Evolutionary conservation across 2,329 filamentous ascomycete genomes (phyloP), one percentile per base, ranked within the genome.

Genomic region (Pseudocercospora fijiensis): DNA sequence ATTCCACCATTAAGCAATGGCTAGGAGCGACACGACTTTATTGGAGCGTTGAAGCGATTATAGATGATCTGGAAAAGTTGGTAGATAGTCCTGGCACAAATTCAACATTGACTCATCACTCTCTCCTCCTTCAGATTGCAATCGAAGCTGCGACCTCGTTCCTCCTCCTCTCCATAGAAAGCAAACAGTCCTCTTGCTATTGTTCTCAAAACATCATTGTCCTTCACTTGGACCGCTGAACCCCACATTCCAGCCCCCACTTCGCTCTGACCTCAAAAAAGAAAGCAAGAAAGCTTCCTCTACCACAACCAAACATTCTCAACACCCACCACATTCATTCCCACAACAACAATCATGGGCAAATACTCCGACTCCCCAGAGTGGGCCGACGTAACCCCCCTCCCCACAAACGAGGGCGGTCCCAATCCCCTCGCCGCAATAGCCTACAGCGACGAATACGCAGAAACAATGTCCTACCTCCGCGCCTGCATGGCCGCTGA

Each of bases 381-480:
- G 66, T 98, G 92, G 94, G 87, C 91, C 69, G 92, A 96, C 79
- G 84, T 97, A 58, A 82, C 86, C 58, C 93, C 93, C 20, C 89
- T 98, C 61, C 88, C 90, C 3, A 88, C 95, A 72, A 85, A 92
- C 74, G 93, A 97, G 78, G 90, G 92, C 64, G 89, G 83, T 30
- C 75, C 78, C 64, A 79, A 89, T 70, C 92, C 94, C 27, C 85
- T 99, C 63, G 94, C 94, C n/a, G 87, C 89, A 64, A 99, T 99
- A 77, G 89, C 93, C 63, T 99, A 99, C 78, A 86, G 89, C 2
- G 88, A 91, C 30, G 89, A 95, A 68, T 99, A 99, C 77, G 86
- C 89, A 67, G 93, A 97, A 81, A 93, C 91, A 53, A 95, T 96
- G 80, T 88, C 90, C 51, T 99, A 98, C 78, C 86, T 99, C 59